Conservation (phyloP, 2,329 filamentous ascomycete species). For the Zopfia rhizophila region DNA sequence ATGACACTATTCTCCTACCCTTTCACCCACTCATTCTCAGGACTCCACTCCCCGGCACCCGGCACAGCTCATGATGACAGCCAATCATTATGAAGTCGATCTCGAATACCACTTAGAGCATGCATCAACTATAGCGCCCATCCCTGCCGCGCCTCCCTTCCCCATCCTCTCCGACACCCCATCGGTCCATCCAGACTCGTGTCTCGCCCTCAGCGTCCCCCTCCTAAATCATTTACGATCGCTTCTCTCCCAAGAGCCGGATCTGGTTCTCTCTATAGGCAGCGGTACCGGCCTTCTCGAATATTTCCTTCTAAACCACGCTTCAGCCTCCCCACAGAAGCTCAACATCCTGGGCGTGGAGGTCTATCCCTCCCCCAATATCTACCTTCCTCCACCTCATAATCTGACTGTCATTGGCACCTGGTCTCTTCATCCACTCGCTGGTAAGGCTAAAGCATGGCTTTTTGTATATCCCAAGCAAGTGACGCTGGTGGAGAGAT, state of each 20-base stretch:
- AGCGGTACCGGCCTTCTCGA: slow-evolving; percentile 64
- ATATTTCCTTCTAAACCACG: slow-evolving; percentile 47
- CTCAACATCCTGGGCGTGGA: slow-evolving; percentile 59
- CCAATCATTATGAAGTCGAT: slow-evolving; percentile 5
- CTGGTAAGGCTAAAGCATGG: slow-evolving; percentile 56
- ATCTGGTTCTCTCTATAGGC: slow-evolving; percentile 57
- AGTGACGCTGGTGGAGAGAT: slow-evolving; percentile 57
- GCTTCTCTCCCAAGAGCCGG: slow-evolving; percentile 35
- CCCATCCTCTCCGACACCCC: slow-evolving; percentile 34
- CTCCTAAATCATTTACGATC: slow-evolving; percentile 38
- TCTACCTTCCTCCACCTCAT: slow-evolving; percentile 54
- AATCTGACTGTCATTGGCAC: slow-evolving; percentile 58
- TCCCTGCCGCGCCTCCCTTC: slow-evolving; percentile 4
- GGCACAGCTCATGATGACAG: too few relatives aligned
- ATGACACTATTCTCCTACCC: too few relatives aligned
- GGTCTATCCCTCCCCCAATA: slow-evolving; percentile 57
- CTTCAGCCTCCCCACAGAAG: slow-evolving; percentile 21
- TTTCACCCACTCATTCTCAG: not conserved
- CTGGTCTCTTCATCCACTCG: slow-evolving; percentile 55
- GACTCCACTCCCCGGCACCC: too few relatives aligned
- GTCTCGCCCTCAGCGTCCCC: slow-evolving; percentile 46
- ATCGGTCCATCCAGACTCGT: slow-evolving; percentile 43
- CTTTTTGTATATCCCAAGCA: slow-evolving; percentile 66
- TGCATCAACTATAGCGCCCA: not conserved
- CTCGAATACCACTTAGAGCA: not conserved